Base-by-base conservation (phyloP, 768 basidiomycete genomes). In the Tulasnella sp. region DNA sequence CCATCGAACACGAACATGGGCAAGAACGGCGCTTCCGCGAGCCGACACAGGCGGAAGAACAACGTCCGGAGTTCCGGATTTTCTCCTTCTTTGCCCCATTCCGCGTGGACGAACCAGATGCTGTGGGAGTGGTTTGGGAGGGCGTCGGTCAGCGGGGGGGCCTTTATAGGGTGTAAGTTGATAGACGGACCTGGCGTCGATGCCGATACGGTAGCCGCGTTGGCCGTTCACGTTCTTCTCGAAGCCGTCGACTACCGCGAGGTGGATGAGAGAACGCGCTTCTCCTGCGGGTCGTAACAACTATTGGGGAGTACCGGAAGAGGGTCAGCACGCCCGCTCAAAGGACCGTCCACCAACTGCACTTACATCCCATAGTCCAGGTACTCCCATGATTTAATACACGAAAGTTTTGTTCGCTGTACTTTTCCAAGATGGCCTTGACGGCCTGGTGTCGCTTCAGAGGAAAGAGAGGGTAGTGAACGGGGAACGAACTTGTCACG, bases 1-100 rank as follows among this genome's bases (percentile, higher is more conserved):
- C 94, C 94, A 79, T 97, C 94, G 77, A 96, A 97, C 4, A 96
- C 91, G 78, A 96, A 95, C 14, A 97, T 84, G 0, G 93, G 93
- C 12, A 94, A 84, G 75, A 96, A 88, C 0, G 94, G 93, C 5
- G 88, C 84, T 71, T 84, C 62, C 79, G 82, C 86, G 2, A 97
- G 85, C 29, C 86, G 87, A 42, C 89, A 87, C 79, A 92, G 93
- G 62, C 91, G 90, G 79, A 94, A 95, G 82, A 95, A 90, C 6
- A 91, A 81, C 0, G 91, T 94, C 34, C 93, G 83, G 9, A 95
- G 83, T 70, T 92, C 90, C 8, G 94, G 94, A 73, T 95, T 95
- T 78, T 94, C 91, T 14, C 93, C 94, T 44, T 76, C 74, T 22
- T 76, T 69, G 11, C 78, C 78, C 29, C 76, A 75, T 26, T 78